Conservation (phyloP, 2,329 filamentous ascomycete species). For the Aspergillus sp. region DNA sequence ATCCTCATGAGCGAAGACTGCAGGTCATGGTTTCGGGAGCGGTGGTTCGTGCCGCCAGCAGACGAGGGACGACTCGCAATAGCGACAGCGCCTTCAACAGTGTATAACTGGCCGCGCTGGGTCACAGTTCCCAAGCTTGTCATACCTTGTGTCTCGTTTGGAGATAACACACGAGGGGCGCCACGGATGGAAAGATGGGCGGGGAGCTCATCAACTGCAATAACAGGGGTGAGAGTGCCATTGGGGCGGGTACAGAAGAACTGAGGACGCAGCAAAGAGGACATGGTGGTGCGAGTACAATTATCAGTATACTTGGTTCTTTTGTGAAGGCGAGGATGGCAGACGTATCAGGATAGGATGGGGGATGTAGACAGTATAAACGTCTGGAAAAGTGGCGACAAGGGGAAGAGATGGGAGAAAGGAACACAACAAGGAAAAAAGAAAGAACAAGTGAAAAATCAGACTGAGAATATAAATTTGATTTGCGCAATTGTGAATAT, state of each 20-base stretch:
- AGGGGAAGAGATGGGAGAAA: constrained; percentile 7
- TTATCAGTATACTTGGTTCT: neutral
- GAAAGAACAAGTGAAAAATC: neutral
- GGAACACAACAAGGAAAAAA: constrained; percentile 7
- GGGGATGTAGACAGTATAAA: neutral
- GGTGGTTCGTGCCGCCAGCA: constrained; percentile 9
- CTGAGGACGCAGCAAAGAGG: constrained; percentile 33
- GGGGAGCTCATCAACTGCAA: constrained; percentile 49
- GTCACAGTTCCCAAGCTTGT: constrained; percentile 39
- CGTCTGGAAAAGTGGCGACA: neutral
- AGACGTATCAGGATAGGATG: neutral
- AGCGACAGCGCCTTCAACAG: constrained; percentile 27
- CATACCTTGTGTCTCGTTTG: constrained; percentile 44
- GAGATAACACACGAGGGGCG: constrained; percentile 35
- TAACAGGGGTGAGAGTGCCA: constrained; percentile 42
- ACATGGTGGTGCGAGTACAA: constrained; percentile 15
- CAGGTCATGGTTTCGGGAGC: constrained; percentile 16
- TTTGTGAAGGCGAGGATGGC: neutral
- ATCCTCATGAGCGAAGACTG: constrained; percentile 22
- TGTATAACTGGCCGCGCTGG: constrained; percentile 34
- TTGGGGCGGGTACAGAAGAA: constrained; percentile 45
- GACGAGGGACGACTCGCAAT: constrained; percentile 8
- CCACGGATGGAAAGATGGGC: constrained; percentile 35
- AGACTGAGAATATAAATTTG: constrained; percentile 5
- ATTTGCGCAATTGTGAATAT: constrained; percentile 9